phyloP scores from a whole-genome alignment of 1,284 basidiomycete genomes.

The Ustilago loliicola region DNA sequence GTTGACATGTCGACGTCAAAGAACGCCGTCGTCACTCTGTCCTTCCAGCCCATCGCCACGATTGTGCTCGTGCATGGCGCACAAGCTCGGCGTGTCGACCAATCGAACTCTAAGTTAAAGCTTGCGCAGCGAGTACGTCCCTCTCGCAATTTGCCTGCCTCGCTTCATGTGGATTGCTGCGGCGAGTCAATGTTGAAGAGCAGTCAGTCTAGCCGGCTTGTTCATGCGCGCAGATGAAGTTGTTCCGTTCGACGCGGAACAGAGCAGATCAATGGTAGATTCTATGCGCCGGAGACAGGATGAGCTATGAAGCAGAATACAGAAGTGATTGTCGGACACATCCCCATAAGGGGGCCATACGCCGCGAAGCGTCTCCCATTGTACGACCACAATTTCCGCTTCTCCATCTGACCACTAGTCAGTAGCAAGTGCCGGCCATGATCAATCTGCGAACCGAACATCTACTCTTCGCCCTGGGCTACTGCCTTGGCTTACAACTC shows the following conservation, averaged over 20 bases:
- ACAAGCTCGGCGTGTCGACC: too few relatives aligned
- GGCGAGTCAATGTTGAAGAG: not conserved
- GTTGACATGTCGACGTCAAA: conserved; percentile 21
- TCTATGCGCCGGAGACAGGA: too few relatives aligned
- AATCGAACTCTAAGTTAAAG: not conserved
- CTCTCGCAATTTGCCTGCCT: not conserved
- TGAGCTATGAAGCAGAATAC: too few relatives aligned
- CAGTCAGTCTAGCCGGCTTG: not conserved
- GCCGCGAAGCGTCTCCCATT: too few relatives aligned
- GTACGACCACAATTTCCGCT: too few relatives aligned
- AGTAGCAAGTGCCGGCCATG: too few relatives aligned
- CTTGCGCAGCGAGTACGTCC: not conserved
- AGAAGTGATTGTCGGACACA: too few relatives aligned
- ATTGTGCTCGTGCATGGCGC: not conserved
- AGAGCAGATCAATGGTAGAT: too few relatives aligned
- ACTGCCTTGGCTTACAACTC: conserved; percentile 7
- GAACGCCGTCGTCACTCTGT: not conserved
- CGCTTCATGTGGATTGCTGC: too few relatives aligned
- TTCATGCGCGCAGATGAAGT: not conserved
- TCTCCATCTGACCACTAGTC: too few relatives aligned
- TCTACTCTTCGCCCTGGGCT: conserved; percentile 16
- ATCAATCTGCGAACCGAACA: not conserved
- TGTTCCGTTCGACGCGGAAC: too few relatives aligned
- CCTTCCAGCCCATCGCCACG: not conserved
- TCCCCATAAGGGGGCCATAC: too few relatives aligned